Evolutionary conservation across 1,139 yeast genomes (phyloP).

Genomic region (Debaryomyces udenii): DNA sequence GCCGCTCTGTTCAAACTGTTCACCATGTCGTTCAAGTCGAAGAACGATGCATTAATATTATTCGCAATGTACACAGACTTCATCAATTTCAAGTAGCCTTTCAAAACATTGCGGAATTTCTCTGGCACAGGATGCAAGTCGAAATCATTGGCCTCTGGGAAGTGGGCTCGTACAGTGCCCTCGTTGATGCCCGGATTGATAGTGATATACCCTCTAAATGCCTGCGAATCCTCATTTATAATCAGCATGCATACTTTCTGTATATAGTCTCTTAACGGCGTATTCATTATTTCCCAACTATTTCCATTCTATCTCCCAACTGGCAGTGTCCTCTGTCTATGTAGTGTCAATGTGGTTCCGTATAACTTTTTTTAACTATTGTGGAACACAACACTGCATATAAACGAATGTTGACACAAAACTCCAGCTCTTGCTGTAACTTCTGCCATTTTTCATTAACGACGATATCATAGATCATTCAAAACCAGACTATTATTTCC

Average conservation of each 20-base stretch:
- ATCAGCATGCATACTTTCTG: constrained; percentile 24
- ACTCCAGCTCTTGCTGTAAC: neutral
- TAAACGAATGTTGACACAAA: neutral
- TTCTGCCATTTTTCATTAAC: too few species aligned
- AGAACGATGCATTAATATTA: constrained; percentile 44
- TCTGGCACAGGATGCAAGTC: constrained; percentile 43
- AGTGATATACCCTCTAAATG: constrained; percentile 31
- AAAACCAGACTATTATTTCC: too few species aligned
- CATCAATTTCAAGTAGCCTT: constrained; percentile 39
- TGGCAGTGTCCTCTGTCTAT: too few species aligned
- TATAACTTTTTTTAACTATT: too few species aligned
- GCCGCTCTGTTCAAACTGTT: constrained; percentile 60
- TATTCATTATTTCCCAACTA: constrained; percentile 10
- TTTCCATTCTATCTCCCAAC: too few species aligned
- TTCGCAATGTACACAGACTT: constrained; percentile 39
- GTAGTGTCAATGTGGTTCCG: too few species aligned
- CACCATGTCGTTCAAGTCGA: constrained; percentile 45
- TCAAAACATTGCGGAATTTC: constrained; percentile 39
- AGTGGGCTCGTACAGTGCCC: constrained; percentile 32
- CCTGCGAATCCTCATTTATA: constrained; percentile 21
- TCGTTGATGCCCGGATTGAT: constrained; percentile 37
- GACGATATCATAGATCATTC: too few species aligned
- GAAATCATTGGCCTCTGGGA: constrained; percentile 42
- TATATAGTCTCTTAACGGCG: constrained; percentile 21
- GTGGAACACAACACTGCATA: constrained; percentile 1